phyloP scores from a whole-genome alignment of 371 early-diverging fungal genomes.

The Rhizopus microsporus region DNA sequence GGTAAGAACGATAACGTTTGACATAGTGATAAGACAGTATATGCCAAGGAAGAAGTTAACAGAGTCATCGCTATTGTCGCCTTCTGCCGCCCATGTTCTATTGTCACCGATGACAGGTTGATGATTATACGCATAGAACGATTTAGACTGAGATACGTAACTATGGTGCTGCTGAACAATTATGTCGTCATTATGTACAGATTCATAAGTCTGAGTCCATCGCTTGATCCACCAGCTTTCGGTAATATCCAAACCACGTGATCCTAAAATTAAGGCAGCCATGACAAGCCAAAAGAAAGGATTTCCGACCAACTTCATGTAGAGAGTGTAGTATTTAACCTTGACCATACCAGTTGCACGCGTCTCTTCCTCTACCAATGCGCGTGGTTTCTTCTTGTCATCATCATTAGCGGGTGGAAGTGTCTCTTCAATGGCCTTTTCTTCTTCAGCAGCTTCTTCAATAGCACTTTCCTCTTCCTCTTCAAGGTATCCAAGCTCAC shows the following conservation, averaged over 20 bases:
- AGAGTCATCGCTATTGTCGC: conserved; percentile 16
- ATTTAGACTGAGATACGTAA: conserved; percentile 23
- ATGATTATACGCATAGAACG: conserved; percentile 11
- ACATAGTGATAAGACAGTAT: conserved; percentile 47
- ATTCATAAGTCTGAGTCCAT: conserved; percentile 51
- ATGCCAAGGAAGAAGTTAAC: conserved; percentile 35
- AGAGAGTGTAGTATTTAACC: conserved; percentile 48
- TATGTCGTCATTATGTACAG: background rate
- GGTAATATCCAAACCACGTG: conserved; percentile 51
- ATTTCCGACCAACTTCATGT: conserved; percentile 50
- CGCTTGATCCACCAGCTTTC: conserved; percentile 60
- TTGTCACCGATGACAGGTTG: background rate
- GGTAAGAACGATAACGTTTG: conserved; percentile 34
- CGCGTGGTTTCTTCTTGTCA: conserved; percentile 24
- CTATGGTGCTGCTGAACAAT: conserved; percentile 13
- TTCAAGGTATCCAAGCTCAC: conserved; percentile 43
- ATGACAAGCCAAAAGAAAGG: conserved; percentile 53
- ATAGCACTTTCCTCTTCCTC: conserved; percentile 20
- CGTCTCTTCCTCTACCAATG: conserved; percentile 41
- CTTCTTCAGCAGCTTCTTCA: conserved; percentile 18
- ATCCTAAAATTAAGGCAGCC: conserved; percentile 35
- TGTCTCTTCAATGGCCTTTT: conserved; percentile 26
- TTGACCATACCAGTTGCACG: conserved; percentile 59
- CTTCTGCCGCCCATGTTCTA: background rate
- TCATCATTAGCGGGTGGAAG: conserved; percentile 4